phyloP scores from a whole-genome alignment of 1,284 basidiomycete species.

The Marasmius tenuissimus region DNA sequence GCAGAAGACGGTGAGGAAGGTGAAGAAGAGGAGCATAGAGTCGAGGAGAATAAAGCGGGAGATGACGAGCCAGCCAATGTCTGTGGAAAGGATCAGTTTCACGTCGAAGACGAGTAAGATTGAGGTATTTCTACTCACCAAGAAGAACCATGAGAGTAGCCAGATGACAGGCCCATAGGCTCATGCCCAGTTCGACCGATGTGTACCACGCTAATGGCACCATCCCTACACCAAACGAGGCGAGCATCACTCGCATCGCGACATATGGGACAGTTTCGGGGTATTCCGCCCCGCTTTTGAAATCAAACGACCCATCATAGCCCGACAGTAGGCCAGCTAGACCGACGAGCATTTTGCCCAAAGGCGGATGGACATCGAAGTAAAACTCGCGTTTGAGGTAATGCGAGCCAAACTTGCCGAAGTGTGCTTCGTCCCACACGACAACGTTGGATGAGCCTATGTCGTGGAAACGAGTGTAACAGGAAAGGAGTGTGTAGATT shows the following conservation, averaged over 20 bases:
- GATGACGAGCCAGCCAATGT: conserved; percentile 95
- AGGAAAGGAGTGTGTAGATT: conserved; percentile 90
- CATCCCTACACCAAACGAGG: conserved; percentile 92
- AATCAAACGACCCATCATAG: conserved; percentile 92
- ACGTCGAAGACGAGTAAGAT: neutral
- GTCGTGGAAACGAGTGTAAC: conserved; percentile 92
- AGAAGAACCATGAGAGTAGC: conserved; percentile 93
- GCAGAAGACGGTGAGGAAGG: conserved; percentile 94
- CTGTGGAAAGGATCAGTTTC: neutral
- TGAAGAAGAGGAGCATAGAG: conserved; percentile 98
- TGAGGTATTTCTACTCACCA: conserved; percentile 28
- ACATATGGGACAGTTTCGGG: conserved; percentile 88
- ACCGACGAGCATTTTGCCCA: conserved; percentile 98
- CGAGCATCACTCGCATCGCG: conserved; percentile 94
- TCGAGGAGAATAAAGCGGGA: conserved; percentile 97
- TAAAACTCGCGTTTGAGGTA: conserved; percentile 97
- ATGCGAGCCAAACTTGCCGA: conserved; percentile 95
- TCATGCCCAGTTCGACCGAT: conserved; percentile 93
- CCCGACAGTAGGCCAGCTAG: conserved; percentile 89
- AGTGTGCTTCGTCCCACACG: conserved; percentile 99
- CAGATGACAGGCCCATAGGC: conserved; percentile 85
- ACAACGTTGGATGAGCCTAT: conserved; percentile 89
- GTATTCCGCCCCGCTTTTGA: conserved; percentile 90
- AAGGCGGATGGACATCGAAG: conserved; percentile 96
- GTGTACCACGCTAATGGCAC: conserved; percentile 98